These are phyloP conservation scores for Fusarium udum DNA, from an alignment of 2,329 filamentous ascomycete genomes.

Conservation along the genomic window DNA sequence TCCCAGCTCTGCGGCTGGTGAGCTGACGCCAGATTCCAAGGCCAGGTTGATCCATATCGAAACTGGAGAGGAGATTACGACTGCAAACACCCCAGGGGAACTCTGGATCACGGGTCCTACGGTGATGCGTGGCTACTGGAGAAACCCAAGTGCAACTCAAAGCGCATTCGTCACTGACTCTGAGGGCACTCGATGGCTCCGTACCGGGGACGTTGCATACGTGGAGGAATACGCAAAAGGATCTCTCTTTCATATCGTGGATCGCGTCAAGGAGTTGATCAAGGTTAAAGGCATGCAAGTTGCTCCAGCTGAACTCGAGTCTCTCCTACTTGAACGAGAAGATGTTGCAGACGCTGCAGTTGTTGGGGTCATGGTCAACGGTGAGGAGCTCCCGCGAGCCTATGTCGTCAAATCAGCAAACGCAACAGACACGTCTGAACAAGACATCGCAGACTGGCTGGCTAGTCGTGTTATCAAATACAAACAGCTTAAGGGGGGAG, in stretches of 20 bases:
- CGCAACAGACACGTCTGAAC: conserved; percentile 29
- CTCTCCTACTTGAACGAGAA: conserved; percentile 49
- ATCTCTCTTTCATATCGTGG: conserved; percentile 71
- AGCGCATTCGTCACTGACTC: conserved; percentile 61
- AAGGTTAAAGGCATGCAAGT: conserved; percentile 70
- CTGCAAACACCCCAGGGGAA: conserved; percentile 69
- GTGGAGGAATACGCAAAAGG: conserved; percentile 66
- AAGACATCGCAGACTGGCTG: conserved; percentile 71
- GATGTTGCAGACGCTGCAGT: conserved; percentile 71
- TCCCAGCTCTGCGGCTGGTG: conserved; percentile 41
- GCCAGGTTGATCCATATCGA: conserved; percentile 71
- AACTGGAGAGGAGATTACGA: conserved; percentile 61
- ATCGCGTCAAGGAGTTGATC: conserved; percentile 74
- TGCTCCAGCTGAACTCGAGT: conserved; percentile 62
- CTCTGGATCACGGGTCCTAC: conserved; percentile 78
- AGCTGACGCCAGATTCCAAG: conserved; percentile 55
- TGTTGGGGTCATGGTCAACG: conserved; percentile 64
- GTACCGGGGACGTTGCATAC: conserved; percentile 78
- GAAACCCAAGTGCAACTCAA: conserved; percentile 71
- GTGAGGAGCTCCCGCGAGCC: conserved; percentile 69
- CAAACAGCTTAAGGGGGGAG: conserved; percentile 75
- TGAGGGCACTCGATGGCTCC: conserved; percentile 71
- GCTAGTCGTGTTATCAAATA: conserved; percentile 68
- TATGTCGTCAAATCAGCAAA: conserved; percentile 61
- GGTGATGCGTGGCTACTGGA: conserved; percentile 81